Evolutionary conservation across 352 stramenopile genomes (phyloP), one percentile per base, ranked within the genome.

Genomic region (Pythium oligandrum): DNA sequence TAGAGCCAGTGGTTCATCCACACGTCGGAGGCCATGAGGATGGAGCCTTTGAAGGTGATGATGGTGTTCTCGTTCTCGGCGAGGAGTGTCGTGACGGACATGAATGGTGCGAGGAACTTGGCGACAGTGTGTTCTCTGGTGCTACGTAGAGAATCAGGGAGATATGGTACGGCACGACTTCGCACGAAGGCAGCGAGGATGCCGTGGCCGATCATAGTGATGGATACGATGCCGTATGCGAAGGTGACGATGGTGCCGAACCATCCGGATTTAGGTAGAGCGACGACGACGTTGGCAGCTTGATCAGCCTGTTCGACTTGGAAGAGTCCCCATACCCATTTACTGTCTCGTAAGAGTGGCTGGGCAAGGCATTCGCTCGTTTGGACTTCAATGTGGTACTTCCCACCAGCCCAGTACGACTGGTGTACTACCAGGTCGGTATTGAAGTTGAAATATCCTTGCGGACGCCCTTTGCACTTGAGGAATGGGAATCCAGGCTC

Each of bases 1-100:
- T 86, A 88, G 1, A 86, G 59, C 77, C 77, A 88, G 46, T 88
- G 74, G 52, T 85, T 88, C 51, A 86, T 82, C 77, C 77, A 86
- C 1, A 82, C 54, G 31, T 85, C 74, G 2, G 76, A 85, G 0
- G 70, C 77, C 59, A 85, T 78, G 32, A 87, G 54, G 9, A 74
- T 32, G 40, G 59, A 66, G 32, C 71, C 76, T 31, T 82, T 79
- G 60, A 85, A 84, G 1, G 61, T 65, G 35, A 87, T 75, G 5
- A 83, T 64, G 0, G 55, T 26, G 7, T 61, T 72, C 10, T 70
- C 63, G 31, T 82, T 57, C 4, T 77, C 69, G 1, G 73, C 46
- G 34, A 68, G 65, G 31, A 57, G 60, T 7, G 66, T 71, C 3
- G 64, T 63, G 4, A 71, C 38, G 2, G 62, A 53, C 73, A 83